Conservation (phyloP, 176 grass and related monocot species). For the Oryza glaberrima region DNA sequence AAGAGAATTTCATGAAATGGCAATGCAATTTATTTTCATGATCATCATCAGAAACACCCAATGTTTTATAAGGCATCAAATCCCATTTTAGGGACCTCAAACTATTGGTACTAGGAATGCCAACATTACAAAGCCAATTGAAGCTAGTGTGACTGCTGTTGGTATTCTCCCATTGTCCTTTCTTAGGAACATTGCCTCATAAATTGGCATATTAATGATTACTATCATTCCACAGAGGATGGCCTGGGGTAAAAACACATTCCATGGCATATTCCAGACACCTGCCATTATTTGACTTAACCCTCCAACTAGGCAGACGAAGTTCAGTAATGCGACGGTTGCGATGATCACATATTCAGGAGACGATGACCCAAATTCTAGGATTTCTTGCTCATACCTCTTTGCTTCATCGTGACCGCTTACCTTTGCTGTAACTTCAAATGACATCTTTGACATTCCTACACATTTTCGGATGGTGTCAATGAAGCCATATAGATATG, state of each 20-base stretch:
- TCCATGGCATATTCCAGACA: slow-evolving; percentile 11
- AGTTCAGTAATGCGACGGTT: slow-evolving; percentile 60
- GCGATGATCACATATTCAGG: slow-evolving; percentile 63
- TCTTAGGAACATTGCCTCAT: slow-evolving; percentile 75
- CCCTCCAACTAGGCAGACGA: slow-evolving; percentile 51
- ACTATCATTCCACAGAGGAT: slow-evolving; percentile 57
- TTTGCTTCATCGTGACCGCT: slow-evolving; percentile 50
- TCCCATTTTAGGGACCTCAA: slow-evolving; percentile 28
- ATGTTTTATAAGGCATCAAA: neutral
- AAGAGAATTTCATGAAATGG: no score
- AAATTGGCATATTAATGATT: slow-evolving; percentile 59
- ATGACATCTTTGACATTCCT: slow-evolving; percentile 56
- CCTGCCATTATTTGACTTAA: slow-evolving; percentile 16
- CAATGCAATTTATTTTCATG: no score
- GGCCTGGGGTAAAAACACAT: slow-evolving; percentile 52
- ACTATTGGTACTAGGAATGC: slow-evolving; percentile 40
- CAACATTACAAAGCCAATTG: slow-evolving; percentile 47
- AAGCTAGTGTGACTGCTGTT: slow-evolving; percentile 47
- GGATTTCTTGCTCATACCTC: slow-evolving; percentile 71
- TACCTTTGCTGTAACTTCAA: slow-evolving; percentile 62
- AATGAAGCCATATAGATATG: slow-evolving; percentile 56
- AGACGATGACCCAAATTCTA: slow-evolving; percentile 67
- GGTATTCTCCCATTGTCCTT: slow-evolving; percentile 68
- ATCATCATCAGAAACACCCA: neutral
- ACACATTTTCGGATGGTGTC: slow-evolving; percentile 50